Evolutionary conservation across 106 monocot genomes (phyloP).

Genomic region (Posidonia australis): DNA sequence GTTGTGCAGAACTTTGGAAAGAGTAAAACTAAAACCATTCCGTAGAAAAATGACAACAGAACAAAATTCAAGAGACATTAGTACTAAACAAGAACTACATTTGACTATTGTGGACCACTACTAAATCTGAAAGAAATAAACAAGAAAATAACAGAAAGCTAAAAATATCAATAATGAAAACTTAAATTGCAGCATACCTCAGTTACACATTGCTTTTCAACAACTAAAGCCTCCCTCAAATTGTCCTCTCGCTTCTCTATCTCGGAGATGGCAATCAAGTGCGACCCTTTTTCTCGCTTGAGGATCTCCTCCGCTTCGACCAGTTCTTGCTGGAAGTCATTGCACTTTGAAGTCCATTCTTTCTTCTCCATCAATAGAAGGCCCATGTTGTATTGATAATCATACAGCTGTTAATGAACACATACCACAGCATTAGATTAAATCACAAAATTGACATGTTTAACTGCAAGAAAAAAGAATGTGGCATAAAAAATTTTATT

Average conservation of each 20-base stretch:
- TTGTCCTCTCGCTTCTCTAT: constrained; percentile 67
- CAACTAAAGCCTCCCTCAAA: constrained; percentile 58
- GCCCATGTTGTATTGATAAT: constrained; percentile 90
- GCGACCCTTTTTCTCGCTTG: constrained; percentile 70
- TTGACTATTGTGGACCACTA: too few relatives aligned
- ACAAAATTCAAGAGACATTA: too few relatives aligned
- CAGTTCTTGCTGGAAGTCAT: constrained; percentile 42
- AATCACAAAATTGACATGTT: too few relatives aligned
- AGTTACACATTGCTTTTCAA: constrained; percentile 77
- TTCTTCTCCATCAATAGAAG: constrained; percentile 93
- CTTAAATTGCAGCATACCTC: constrained; percentile 40
- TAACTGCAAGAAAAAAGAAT: too few relatives aligned
- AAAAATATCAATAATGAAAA: too few relatives aligned
- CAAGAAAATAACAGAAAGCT: too few relatives aligned
- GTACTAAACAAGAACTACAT: too few relatives aligned
- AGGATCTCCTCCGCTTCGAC: constrained; percentile 57
- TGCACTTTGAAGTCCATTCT: constrained; percentile 58
- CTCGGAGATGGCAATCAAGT: constrained; percentile 61
- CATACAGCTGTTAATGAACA: constrained; percentile 51
- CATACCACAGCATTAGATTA: not conserved
- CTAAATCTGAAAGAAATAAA: too few relatives aligned
- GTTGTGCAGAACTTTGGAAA: too few relatives aligned
- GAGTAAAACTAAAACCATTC: too few relatives aligned
- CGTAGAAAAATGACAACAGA: too few relatives aligned
- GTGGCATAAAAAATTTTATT: too few relatives aligned